phyloP scores from a whole-genome alignment of 306 rosid species.

The Potentilla sterilis region DNA sequence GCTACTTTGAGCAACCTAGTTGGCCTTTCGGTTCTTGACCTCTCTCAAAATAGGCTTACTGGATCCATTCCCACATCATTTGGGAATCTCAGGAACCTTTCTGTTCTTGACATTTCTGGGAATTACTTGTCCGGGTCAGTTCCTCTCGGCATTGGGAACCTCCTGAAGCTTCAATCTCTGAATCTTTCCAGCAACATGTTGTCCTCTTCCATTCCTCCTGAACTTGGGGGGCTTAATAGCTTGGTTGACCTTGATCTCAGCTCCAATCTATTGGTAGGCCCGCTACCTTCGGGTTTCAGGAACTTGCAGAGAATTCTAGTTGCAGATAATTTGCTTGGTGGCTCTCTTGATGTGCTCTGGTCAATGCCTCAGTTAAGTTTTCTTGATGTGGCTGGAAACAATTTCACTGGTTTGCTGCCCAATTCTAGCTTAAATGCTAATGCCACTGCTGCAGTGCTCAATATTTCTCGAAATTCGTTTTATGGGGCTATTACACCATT shows the following conservation, averaged over 20 bases:
- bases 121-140: constrained; percentile 59
- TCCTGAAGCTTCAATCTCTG: constrained; percentile 59
- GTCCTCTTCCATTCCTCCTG: constrained; percentile 55
- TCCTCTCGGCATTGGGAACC: constrained; percentile 51
- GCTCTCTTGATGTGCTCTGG: constrained; percentile 56
- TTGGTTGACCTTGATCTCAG: constrained; percentile 87
- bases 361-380: constrained; percentile 55
- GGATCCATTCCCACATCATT: constrained; percentile 56
- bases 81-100: constrained; percentile 53
- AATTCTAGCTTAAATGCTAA: constrained; percentile 44
- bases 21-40: constrained; percentile 66
- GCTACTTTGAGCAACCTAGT: constrained; percentile 50
- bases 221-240: constrained; percentile 56
- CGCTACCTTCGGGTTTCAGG: constrained; percentile 47
- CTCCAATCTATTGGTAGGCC: constrained; percentile 53
- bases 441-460: constrained; percentile 37
- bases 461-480: constrained; percentile 62
- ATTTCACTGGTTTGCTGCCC: constrained; percentile 62
- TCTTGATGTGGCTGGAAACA: constrained; percentile 67
- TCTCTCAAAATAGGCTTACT: constrained; percentile 51
- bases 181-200: constrained; percentile 68
- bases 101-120: constrained; percentile 62
- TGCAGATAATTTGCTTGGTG: constrained; percentile 44
- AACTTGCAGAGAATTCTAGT: constrained; percentile 57
- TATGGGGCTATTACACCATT: constrained; percentile 60